Base-by-base conservation (phyloP, 805 yeast genomes). In the Aciculoconidium aculeatum region DNA sequence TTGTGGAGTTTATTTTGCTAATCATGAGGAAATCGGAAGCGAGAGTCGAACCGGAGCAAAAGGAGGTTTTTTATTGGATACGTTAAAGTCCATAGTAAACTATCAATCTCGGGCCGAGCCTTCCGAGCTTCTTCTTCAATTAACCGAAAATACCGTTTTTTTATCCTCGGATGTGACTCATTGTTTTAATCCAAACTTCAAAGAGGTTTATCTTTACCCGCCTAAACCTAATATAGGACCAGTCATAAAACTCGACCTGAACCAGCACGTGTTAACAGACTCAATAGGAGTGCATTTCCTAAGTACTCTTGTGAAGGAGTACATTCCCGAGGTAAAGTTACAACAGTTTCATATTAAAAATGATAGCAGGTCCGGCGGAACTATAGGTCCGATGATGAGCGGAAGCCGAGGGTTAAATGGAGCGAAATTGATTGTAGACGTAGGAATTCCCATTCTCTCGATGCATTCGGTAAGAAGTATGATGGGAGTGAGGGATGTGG, bases 101-200 rank as follows among this genome's bases (percentile, higher is more conserved):
- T 11, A 23, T 5, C 15, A 35, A 19, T n/a, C 21, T 2, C 6
- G 24, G 6, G n/a, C 22, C 8, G 28, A 19, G n/a, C 30, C 35
- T 3, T 17, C 10, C 16, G 39, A 17, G 28, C 22, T 17, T 6
- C 24, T 28, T 23, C 21, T 28, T 10, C 33, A 13, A 26, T 29
- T 37, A 7, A 23, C 31, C 15, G 32, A 23, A 11, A 28, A 37
- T 21, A 36, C 65, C 9, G 30, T 61, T 4, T 28, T 61, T 11
- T 37, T 64, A 12, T 62, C 69, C 3, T 63, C 67, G 2, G 70
- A 64, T 37, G 68, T 63, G 6, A 64, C 69, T 4, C 70, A 63
- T 36, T 57, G 59, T 5, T 35, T 64, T 23, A 64, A 64, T 38
- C 70, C 70, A 7, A 63, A 63, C 40, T 64, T 62, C 38, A 34